Evolutionary conservation across 169 alveolate genomes (phyloP).

Genomic region (Neospora caninum): DNA sequence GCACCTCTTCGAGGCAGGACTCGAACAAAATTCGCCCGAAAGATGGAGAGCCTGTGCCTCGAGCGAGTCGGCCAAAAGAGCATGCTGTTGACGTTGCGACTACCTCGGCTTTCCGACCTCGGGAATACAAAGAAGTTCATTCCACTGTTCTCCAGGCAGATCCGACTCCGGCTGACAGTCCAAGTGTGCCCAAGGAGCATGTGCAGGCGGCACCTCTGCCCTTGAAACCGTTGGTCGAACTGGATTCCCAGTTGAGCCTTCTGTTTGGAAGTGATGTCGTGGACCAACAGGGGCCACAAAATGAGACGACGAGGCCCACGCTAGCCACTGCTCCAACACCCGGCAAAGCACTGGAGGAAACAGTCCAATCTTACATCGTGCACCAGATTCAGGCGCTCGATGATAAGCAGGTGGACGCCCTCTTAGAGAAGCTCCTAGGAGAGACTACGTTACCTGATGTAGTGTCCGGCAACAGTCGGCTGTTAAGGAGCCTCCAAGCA

Average conservation of each 20-base stretch:
- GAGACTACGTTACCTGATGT: background rate
- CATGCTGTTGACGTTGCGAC: background rate
- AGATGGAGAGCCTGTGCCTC: background rate
- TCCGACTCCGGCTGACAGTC: background rate
- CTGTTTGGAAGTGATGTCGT: background rate
- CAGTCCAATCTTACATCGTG: background rate
- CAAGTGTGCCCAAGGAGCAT: background rate
- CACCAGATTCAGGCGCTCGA: constrained; percentile 7
- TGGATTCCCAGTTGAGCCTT: background rate
- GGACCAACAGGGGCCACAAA: background rate
- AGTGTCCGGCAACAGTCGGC: background rate
- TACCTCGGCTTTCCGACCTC: background rate
- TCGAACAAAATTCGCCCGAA: background rate
- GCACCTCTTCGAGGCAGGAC: background rate
- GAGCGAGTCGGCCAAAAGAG: too few species aligned
- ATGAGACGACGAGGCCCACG: background rate
- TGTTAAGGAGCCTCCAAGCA: background rate
- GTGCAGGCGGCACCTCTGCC: background rate
- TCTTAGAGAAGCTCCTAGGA: background rate
- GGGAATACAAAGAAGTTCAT: constrained; percentile 1
- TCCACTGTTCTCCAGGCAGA: background rate
- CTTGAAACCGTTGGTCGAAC: background rate
- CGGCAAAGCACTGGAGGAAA: background rate
- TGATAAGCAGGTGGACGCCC: background rate
- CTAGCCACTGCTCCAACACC: background rate